phyloP scores from a whole-genome alignment of 106 monocot species.

The Cymbidium sinense region DNA sequence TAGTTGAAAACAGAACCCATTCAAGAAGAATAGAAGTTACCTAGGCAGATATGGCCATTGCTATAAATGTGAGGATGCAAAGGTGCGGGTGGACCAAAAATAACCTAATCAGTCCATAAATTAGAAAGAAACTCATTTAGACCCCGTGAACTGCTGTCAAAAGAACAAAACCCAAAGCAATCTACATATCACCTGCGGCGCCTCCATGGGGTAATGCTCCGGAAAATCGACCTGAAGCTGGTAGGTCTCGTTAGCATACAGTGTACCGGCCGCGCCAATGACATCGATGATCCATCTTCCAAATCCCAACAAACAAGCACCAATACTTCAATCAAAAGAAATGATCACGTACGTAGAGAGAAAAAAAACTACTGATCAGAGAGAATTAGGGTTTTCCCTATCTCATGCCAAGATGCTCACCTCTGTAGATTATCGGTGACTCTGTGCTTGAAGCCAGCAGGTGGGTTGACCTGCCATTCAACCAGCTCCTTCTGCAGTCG shows the following conservation, averaged over 20 bases:
- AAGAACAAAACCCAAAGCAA: neutral
- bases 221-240: conserved; percentile 41
- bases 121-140: neutral
- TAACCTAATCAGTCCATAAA: conserved; percentile 26
- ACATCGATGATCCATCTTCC: conserved; percentile 30
- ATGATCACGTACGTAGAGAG: neutral
- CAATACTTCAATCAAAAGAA: neutral
- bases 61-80: conserved; percentile 57
- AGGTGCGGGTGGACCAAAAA: conserved; percentile 45
- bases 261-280: conserved; percentile 25
- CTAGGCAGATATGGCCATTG: conserved; percentile 60
- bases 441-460: conserved; percentile 56
- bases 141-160: neutral
- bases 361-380: too few species aligned
- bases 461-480: conserved; percentile 68
- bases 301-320: neutral
- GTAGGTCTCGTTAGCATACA: conserved; percentile 24
- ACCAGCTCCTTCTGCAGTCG: conserved; percentile 61
- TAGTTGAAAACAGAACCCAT: neutral
- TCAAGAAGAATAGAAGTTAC: conserved; percentile 11
- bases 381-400: neutral
- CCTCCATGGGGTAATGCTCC: conserved; percentile 27
- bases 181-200: conserved; percentile 14
- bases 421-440: conserved; percentile 50
- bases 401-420: conserved; percentile 8